phyloP scores from a whole-genome alignment of 148 eudicot genomes.

The Rhododendron griersonianum region DNA sequence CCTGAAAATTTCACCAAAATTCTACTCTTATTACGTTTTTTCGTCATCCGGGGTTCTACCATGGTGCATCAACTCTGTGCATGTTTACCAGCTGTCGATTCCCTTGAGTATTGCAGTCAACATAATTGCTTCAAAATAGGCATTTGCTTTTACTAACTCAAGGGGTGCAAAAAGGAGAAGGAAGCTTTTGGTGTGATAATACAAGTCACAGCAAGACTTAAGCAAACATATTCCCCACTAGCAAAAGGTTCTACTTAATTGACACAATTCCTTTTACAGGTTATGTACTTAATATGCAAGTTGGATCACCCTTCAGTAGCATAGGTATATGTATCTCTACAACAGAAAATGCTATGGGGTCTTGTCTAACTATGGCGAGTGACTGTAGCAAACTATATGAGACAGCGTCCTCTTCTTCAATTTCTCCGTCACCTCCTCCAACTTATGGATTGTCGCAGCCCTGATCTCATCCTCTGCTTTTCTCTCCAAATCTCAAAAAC shows the following conservation, averaged over 20 bases:
- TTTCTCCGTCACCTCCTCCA: neutral
- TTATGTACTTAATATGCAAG: neutral
- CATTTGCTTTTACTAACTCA: neutral
- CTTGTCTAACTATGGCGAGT: neutral
- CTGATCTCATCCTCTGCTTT: neutral
- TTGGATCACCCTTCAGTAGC: neutral
- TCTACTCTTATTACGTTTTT: neutral
- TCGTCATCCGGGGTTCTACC: neutral
- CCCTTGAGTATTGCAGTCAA: neutral
- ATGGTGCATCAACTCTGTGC: neutral
- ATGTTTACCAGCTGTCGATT: neutral
- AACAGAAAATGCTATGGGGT: neutral
- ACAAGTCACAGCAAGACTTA: neutral
- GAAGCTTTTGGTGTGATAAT: neutral
- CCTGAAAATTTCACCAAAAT: neutral
- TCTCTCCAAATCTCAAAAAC: neutral
- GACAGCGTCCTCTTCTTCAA: neutral
- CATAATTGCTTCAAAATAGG: neutral
- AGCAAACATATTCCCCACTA: neutral
- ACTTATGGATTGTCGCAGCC: neutral
- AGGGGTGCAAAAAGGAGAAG: neutral
- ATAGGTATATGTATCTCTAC: neutral
- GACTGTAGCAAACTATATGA: neutral
- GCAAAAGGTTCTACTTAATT: neutral
- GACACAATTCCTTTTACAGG: neutral